phyloP scores from a whole-genome alignment of 257 asterid genomes.

The Avicennia marina region DNA sequence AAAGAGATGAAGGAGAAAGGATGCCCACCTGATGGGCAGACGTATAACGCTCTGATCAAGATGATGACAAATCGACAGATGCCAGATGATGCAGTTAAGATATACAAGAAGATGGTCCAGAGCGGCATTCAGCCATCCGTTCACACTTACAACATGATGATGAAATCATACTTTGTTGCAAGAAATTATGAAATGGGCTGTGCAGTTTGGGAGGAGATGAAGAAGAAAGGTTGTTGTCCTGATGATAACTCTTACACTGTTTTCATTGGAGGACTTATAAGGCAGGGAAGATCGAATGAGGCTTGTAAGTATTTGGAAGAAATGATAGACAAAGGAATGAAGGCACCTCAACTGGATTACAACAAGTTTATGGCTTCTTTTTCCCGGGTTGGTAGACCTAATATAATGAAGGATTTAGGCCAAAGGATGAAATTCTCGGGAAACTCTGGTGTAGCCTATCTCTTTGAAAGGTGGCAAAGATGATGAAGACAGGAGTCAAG shows the following conservation, averaged over 20 bases:
- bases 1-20: conserved; percentile 78
- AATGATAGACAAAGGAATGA: conserved; percentile 89
- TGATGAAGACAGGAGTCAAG: conserved; percentile 38
- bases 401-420: conserved; percentile 50
- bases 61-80: conserved; percentile 54
- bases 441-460: conserved; percentile 47
- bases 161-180: conserved; percentile 58
- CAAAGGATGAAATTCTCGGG: conserved; percentile 56
- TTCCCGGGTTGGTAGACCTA: conserved; percentile 45
- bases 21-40: conserved; percentile 59
- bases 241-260: conserved; percentile 82
- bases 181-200: conserved; percentile 58
- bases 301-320: conserved; percentile 70
- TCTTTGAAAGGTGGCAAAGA: conserved; percentile 49
- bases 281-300: conserved; percentile 66
- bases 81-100: conserved; percentile 75
- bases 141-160: conserved; percentile 82
- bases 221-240: conserved; percentile 69
- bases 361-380: conserved; percentile 55
- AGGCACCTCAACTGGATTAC: conserved; percentile 66
- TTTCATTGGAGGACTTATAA: conserved; percentile 65
- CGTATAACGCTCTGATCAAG: conserved; percentile 76
- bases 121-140: conserved; percentile 51
- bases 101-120: conserved; percentile 75
- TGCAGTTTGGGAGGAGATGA: conserved; percentile 93